These are phyloP conservation scores for Carallia brachiata DNA, from an alignment of 345 rosid genomes.

Conservation along the genomic window DNA sequence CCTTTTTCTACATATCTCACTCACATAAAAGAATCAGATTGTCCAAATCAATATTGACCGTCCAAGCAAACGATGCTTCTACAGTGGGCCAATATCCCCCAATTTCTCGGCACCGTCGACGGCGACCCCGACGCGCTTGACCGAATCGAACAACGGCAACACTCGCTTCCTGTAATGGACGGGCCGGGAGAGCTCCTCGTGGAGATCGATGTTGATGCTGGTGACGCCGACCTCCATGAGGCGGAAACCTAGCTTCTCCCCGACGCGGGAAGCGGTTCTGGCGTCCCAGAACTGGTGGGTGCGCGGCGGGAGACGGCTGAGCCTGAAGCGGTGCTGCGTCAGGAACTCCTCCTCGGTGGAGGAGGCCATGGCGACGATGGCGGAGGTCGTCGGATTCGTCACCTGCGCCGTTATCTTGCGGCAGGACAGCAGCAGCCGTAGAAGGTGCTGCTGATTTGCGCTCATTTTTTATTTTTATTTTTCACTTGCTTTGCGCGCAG, in stretches of 20 bases:
- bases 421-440: constrained; percentile 74
- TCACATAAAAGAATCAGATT: background rate
- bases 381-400: constrained; percentile 49
- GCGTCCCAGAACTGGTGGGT: constrained; percentile 60
- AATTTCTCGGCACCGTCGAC: constrained; percentile 66
- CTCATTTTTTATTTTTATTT: constrained; percentile 9
- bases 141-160: constrained; percentile 68
- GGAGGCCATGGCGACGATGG: constrained; percentile 87
- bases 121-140: constrained; percentile 64
- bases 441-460: constrained; percentile 50
- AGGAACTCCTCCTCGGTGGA: constrained; percentile 75
- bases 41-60: background rate
- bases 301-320: constrained; percentile 61
- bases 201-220: constrained; percentile 47
- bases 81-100: constrained; percentile 29
- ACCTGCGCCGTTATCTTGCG: constrained; percentile 87
- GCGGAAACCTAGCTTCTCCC: constrained; percentile 77
- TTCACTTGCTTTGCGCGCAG: too few species aligned
- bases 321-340: constrained; percentile 58
- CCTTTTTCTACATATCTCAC: background rate
- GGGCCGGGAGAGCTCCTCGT: constrained; percentile 73
- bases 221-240: constrained; percentile 61
- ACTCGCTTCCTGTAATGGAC: constrained; percentile 59
- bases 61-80: background rate
- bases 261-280: constrained; percentile 69